phyloP scores from a whole-genome alignment of 768 basidiomycete genomes.

The Tulasnella sp. region DNA sequence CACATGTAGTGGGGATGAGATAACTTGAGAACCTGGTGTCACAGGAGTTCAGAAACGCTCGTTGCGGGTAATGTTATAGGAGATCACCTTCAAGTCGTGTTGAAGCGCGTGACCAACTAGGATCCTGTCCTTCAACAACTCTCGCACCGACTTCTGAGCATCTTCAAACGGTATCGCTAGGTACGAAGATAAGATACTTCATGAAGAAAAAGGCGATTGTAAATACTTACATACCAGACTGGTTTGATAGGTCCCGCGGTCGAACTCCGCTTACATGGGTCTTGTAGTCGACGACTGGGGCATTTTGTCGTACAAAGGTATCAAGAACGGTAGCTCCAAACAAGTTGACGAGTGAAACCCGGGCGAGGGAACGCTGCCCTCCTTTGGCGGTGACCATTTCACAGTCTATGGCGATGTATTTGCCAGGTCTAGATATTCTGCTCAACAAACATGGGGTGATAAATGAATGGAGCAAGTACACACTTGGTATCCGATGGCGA shows the following conservation, averaged over 20 bases:
- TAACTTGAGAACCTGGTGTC: constrained; percentile 53
- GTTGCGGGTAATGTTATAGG: neutral
- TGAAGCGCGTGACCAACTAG: constrained; percentile 84
- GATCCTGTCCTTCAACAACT: constrained; percentile 61
- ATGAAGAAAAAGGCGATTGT: neutral
- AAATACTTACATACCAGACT: constrained; percentile 35
- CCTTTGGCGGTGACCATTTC: constrained; percentile 96
- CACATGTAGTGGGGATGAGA: constrained; percentile 53
- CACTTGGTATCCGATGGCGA: neutral
- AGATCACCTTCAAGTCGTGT: constrained; percentile 70
- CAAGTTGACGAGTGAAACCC: constrained; percentile 84
- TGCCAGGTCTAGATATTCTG: constrained; percentile 41
- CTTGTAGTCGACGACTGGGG: constrained; percentile 83
- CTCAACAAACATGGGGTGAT: neutral
- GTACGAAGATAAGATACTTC: neutral
- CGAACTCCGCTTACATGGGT: constrained; percentile 84
- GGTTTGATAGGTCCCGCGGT: constrained; percentile 47
- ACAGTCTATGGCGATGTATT: constrained; percentile 79
- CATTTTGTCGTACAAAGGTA: constrained; percentile 73
- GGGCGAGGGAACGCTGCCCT: constrained; percentile 65
- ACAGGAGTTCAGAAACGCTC: constrained; percentile 15
- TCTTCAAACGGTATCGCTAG: constrained; percentile 66
- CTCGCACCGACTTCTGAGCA: constrained; percentile 66
- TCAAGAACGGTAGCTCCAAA: constrained; percentile 70
- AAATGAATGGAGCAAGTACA: constrained; percentile 1